A percentile compares a stretch with the other conserved stretches of the same genome.
phyloP scores from a whole-genome alignment of 176 grass and related monocot genomes.

The Thinopyrum elongatum region DNA sequence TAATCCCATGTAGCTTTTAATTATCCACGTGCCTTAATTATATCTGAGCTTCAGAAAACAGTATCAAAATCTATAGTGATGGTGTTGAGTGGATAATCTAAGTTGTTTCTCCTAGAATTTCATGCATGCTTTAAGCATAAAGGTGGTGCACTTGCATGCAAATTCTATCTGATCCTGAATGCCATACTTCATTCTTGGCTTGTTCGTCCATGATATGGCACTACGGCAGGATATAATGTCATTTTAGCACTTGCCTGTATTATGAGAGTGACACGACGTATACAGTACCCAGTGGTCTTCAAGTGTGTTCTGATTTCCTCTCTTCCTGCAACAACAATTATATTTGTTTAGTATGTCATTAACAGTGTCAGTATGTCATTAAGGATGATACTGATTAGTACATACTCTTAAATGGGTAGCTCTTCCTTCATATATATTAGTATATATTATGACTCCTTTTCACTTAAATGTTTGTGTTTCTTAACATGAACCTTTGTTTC shows the following conservation, averaged over 20 bases:
- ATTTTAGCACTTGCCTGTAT: not conserved
- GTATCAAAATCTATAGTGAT: not conserved
- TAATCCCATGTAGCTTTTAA: constrained; percentile 17
- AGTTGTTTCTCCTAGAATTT: constrained; percentile 6
- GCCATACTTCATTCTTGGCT: not conserved
- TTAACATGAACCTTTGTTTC: constrained; percentile 14
- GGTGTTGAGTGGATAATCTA: constrained; percentile 2
- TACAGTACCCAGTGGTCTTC: not conserved
- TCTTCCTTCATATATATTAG: not conserved
- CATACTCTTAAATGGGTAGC: not conserved
- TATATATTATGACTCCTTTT: not conserved
- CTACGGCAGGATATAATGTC: not conserved
- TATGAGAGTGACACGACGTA: not conserved
- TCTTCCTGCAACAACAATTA: not conserved
- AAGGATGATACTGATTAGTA: not conserved
- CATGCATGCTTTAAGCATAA: not conserved
- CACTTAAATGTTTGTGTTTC: not conserved
- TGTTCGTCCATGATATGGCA: not conserved
- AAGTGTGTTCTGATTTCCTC: not conserved
- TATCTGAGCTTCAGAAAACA: not conserved
- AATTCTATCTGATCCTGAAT: not conserved
- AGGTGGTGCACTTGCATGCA: not conserved
- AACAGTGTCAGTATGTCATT: not conserved
- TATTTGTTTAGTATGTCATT: not conserved
- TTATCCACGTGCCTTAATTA: not conserved